Evolutionary conservation across 2,329 filamentous ascomycete genomes (phyloP).

Genomic region (Plenodomus biglobosus): DNA sequence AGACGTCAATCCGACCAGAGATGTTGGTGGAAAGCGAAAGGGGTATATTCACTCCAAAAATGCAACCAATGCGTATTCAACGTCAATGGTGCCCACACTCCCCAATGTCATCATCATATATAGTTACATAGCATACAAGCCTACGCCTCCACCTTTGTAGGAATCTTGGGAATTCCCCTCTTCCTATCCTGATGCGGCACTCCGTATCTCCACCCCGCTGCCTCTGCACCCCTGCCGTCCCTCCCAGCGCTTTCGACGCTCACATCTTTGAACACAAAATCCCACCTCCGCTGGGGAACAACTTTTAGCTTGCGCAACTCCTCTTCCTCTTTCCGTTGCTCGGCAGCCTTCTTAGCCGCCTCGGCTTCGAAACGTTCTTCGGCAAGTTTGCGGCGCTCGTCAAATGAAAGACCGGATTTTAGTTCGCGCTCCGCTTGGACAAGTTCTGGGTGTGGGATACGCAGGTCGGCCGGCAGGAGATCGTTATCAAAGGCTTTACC

Average conservation of each 20-base stretch:
- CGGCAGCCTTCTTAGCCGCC: constrained; percentile 43
- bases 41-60: not conserved
- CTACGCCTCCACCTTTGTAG: constrained; percentile 57
- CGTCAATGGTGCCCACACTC: too few relatives aligned
- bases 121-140: not conserved
- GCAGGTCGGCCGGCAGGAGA: constrained; percentile 63
- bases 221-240: constrained; percentile 56
- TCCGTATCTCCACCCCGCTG: constrained; percentile 63
- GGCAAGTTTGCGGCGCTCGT: constrained; percentile 42
- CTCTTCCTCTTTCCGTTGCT: constrained; percentile 48
- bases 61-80: too few relatives aligned
- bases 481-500: constrained; percentile 62
- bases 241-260: constrained; percentile 58
- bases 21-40: not conserved
- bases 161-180: constrained; percentile 65
- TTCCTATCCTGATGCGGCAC: constrained; percentile 64
- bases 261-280: constrained; percentile 63
- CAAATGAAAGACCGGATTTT: constrained; percentile 28
- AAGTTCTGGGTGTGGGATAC: constrained; percentile 65
- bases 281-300: constrained; percentile 56
- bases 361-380: constrained; percentile 28
- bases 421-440: constrained; percentile 49
- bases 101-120: constrained; percentile 10
- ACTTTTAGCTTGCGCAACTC: constrained; percentile 48
- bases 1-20: not conserved